Evolutionary conservation across 2,329 filamentous ascomycete genomes (phyloP), one percentile per base, ranked within the genome.

Genomic region (Neurospora sp.): DNA sequence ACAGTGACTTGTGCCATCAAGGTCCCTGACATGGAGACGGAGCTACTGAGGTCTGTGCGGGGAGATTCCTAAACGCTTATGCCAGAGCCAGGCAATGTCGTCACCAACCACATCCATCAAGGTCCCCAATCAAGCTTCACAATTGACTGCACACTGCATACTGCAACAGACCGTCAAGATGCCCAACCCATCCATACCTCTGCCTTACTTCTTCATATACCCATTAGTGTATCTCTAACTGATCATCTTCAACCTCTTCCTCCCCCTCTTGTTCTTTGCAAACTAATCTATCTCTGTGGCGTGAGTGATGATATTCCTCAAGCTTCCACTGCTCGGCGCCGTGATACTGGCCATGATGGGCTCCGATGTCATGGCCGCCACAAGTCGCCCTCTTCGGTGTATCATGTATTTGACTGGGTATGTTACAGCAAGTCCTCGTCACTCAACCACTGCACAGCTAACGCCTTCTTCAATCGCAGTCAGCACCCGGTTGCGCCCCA

Each of bases 371-470:
- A 17, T 67, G 10, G 72, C 72, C 5, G 43, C 68, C 11, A 68
- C 67, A n/a, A 42, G 66, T 2, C 28, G 40, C 13, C 66, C 72
- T 11, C 68, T 72, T 19, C 74, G 76, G 52, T 82, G 79, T 66
- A 74, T 85, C 70, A 83, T 85, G 82, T 86, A 86, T 73, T 78
- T 85, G 66, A 85, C 84, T 0, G 84, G 84, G 84, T 74, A 72
- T 66, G 33, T 66, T 28, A 39, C 13, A 36, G 5, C 33, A n/a
- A 38, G 13, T 15, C n/a, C n/a, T 38, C 10, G 2, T 19, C 23
- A n/a, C 9, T 19, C 4, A 23, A 17, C 69, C 15, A 9, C 39
- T 38, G 19, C 43, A 7, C 11, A 33, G 52, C 39, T 69, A 17
- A 69, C 67, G 11, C 28, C n/a, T 69, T 19, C 17, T 10, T 13